phyloP scores from a whole-genome alignment of 2,329 filamentous ascomycete genomes.

The Claviceps purpurea region DNA sequence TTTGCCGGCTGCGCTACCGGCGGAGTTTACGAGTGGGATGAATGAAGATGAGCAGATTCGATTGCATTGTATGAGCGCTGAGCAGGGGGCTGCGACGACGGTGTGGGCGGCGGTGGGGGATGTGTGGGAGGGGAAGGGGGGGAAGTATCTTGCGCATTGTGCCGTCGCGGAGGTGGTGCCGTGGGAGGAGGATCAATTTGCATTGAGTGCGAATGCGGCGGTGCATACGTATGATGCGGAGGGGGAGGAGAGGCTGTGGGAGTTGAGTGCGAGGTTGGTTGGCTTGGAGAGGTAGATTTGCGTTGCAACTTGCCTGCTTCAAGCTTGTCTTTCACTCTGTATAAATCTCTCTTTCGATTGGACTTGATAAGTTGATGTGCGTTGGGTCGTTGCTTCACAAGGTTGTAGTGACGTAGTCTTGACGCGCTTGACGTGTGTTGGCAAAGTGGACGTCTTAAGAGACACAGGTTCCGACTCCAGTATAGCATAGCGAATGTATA shows the following conservation, averaged over 20 bases:
- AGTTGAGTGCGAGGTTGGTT: neutral
- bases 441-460: too few species aligned
- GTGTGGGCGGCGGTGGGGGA: constrained; percentile 28
- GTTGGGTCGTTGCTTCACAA: too few species aligned
- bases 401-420: too few species aligned
- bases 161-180: neutral
- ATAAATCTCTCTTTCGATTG: too few species aligned
- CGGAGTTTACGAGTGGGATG: neutral
- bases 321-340: too few species aligned
- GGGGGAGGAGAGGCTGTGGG: neutral
- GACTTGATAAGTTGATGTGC: too few species aligned
- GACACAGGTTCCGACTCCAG: too few species aligned
- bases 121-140: constrained; percentile 31
- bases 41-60: neutral
- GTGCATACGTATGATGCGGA: neutral
- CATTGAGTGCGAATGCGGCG: neutral
- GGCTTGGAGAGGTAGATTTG: neutral
- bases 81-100: constrained; percentile 34
- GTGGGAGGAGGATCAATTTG: neutral
- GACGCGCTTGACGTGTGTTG: too few species aligned
- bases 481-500: too few species aligned
- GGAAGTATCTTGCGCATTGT: constrained; percentile 31
- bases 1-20: neutral
- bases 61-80: neutral
- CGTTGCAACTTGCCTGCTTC: too few species aligned